A percentile compares a stretch with the other conserved stretches of the same genome.
phyloP scores from a whole-genome alignment of 1,284 basidiomycete species.

The Boletus semigastroideus region DNA sequence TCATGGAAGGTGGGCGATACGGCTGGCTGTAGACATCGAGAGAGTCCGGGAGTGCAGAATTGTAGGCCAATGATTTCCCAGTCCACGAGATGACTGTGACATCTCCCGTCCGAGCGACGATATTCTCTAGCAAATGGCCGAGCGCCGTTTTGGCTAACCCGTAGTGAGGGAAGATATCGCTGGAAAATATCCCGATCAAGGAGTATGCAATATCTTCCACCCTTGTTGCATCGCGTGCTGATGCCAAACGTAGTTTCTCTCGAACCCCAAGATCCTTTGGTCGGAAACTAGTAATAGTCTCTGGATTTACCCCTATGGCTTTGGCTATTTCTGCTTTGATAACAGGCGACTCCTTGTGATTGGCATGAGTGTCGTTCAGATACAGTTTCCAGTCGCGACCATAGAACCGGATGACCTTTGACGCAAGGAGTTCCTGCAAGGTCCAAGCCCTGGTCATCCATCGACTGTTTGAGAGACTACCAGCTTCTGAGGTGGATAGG shows the following conservation, averaged over 20 bases:
- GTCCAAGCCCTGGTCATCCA: slow-evolving; percentile 22
- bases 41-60: not conserved
- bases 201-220: slow-evolving; percentile 4
- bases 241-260: slow-evolving; percentile 12
- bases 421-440: slow-evolving; percentile 14
- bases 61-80: not conserved
- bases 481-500: not conserved
- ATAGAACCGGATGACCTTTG: slow-evolving; percentile 13
- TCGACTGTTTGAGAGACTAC: slow-evolving; percentile 6
- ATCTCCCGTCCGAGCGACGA: slow-evolving; percentile 10
- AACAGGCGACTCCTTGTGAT: slow-evolving; percentile 13
- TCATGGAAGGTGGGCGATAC: not conserved
- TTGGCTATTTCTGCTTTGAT: slow-evolving; percentile 6
- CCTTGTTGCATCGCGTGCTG: not conserved
- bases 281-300: slow-evolving; percentile 2
- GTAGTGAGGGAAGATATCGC: not conserved
- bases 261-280: slow-evolving; percentile 3
- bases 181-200: slow-evolving; percentile 9
- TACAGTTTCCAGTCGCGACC: slow-evolving; percentile 9
- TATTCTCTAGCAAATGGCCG: slow-evolving; percentile 2
- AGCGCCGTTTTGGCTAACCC: not conserved
- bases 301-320: not conserved
- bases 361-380: not conserved
- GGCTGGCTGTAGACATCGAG: slow-evolving; percentile 3
- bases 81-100: slow-evolving; percentile 7